Base-by-base conservation (phyloP, 2,329 filamentous ascomycete genomes). In the Stylonectria norvegica region DNA sequence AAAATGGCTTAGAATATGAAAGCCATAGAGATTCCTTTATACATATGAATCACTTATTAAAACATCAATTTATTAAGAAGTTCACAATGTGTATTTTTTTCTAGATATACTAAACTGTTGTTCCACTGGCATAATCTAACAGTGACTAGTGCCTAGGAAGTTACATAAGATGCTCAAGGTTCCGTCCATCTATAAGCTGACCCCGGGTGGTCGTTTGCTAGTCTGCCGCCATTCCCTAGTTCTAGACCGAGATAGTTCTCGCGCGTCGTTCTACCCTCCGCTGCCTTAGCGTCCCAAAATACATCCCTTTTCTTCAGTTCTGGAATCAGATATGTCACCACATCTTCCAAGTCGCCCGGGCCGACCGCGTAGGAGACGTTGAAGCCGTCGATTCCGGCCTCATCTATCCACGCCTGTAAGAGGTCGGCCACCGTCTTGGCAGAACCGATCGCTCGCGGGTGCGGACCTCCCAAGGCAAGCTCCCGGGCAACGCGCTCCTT, bases 401-500 rank as follows among this genome's bases (percentile, higher is more conserved):
- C 36, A 7, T 25, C 9, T 4, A 39, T 22, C 43, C 43, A 46
- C 1, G 20, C 22, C 33, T 46, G 39, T n/a, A 46, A 25, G 2
- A 37, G 20, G 31, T 43, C 43, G 2, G 29, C 42, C 5, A 44
- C 42, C 2, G 34, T 40, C 14, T 28, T 28, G 7, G 38, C 16
- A 11, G 20, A 33, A 3, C 42, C 42, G 5, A 44, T 27, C 2
- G 29, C 38, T n/a, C 18, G 18, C 3, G 36, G 23, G 14, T 20
- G 22, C 5, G 37, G 22, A 5, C 36, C 40, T 4, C 40, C 32
- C 18, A 76, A 68, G 1, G 70, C 58, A 18, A 79, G 58, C 48
- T 77, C 78, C 45, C 78, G 74, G 22, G 78, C 75, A 1, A 75
- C 75, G 42, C 74, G 70, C 0, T 57, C 61, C 51, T 80, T 79